Evolutionary conservation across 768 basidiomycete genomes (phyloP), one percentile per base, ranked within the genome.

Genomic region (Melanogaster broomeanus): DNA sequence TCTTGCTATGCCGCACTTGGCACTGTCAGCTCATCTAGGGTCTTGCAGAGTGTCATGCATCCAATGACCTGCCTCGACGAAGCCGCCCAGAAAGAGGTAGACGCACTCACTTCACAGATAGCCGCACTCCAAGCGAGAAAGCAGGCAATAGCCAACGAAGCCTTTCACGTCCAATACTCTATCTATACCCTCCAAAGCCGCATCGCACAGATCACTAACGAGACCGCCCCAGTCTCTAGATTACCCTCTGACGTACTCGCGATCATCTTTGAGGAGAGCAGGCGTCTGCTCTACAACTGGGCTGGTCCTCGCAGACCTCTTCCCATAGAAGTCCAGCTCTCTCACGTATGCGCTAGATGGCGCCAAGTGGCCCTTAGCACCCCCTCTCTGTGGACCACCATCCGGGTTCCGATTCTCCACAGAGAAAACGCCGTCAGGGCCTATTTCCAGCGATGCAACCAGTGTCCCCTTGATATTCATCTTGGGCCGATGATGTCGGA

Each of bases 351-450:
- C 31, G 49, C 59, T 28, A 59, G 61, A 38, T 73, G 73, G 73
- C 69, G 72, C 21, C 58, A 61, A 43, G 62, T 72, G 4, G 66
- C 73, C 18, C 64, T 74, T 37, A 53, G 50, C 42, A 58, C 63
- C 10, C 72, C 72, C 6, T 66, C 68, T 22, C 53, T 74, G n/a
- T 73, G 70, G 72, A 66, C 68, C 10, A 53, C 62, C 30, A 70
- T 72, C 45, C 65, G 65, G 43, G 55, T 68, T 28, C 62, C 65
- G n/a, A 62, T 68, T 30, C 62, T 68, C 31, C 66, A 62, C 55
- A 58, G 58, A 22, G 63, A 66, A 12, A 45, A 46, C 37, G 61
- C 66, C 28, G 52, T 73, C 38, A 60, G 52, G 45, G 48, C 59
- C 7, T 72, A 72, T 51, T 49, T 73, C 3, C 53, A 62, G 18